phyloP scores from a whole-genome alignment of 2,329 filamentous ascomycete species.

The Stagonosporopsis chrysanthemi region DNA sequence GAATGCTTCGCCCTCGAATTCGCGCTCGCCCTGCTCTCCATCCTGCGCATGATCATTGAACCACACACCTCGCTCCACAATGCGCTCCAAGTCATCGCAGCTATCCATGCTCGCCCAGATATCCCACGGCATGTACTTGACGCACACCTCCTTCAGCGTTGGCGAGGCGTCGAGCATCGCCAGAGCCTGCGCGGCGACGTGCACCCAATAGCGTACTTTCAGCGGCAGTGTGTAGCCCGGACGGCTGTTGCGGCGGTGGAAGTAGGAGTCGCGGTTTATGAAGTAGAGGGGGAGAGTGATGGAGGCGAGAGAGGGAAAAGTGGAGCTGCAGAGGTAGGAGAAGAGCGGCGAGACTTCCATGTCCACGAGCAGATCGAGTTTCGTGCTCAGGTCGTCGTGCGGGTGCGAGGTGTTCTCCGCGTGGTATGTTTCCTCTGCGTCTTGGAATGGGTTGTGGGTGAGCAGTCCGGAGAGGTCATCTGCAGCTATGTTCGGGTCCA shows the following conservation, averaged over 20 bases:
- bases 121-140: constrained; percentile 45
- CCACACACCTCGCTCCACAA: constrained; percentile 40
- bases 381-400: constrained; percentile 35
- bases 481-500: constrained; percentile 14
- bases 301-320: constrained; percentile 33
- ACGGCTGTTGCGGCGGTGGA: constrained; percentile 30
- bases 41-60: constrained; percentile 28
- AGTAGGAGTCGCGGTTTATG: constrained; percentile 35
- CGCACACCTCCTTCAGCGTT: constrained; percentile 29
- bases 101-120: constrained; percentile 48
- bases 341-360: constrained; percentile 47
- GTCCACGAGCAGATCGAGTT: constrained; percentile 41
- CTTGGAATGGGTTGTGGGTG: constrained; percentile 42
- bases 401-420: constrained; percentile 22
- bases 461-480: constrained; percentile 43
- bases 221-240: constrained; percentile 38
- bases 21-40: constrained; percentile 28
- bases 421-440: constrained; percentile 35
- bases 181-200: constrained; percentile 41
- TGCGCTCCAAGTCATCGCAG: constrained; percentile 36
- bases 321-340: constrained; percentile 36
- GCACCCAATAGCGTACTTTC: constrained; percentile 46
- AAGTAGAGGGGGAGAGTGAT: constrained; percentile 47
- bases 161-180: constrained; percentile 28
- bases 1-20: constrained; percentile 43